A percentile compares a stretch with the other conserved stretches of the same genome.
These are phyloP conservation scores for Funneliformis geosporum DNA, from an alignment of 192 early-diverging fungal genomes.

Conservation along the genomic window DNA sequence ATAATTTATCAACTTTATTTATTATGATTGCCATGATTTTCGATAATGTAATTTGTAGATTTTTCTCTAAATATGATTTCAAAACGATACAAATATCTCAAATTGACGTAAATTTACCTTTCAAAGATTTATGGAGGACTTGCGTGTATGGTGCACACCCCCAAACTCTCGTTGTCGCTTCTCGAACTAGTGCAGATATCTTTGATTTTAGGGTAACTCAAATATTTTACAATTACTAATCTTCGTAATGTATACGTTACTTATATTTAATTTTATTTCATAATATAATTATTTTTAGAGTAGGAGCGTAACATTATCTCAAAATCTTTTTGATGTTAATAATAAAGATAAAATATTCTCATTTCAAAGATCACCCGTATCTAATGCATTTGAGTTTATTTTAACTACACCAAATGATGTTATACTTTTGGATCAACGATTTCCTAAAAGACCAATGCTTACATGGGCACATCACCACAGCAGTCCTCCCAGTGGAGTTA, in stretches of 20 bases:
- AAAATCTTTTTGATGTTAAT: not conserved
- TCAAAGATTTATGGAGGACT: not conserved
- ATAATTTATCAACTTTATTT: not conserved
- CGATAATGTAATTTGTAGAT: not conserved
- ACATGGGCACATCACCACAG: constrained; percentile 5
- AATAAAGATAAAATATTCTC: constrained; percentile 23
- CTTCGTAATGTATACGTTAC: not conserved
- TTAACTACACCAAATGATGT: constrained; percentile 4
- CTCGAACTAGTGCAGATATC: not conserved
- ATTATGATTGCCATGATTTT: not conserved
- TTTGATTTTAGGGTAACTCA: constrained; percentile 30
- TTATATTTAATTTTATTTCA: not conserved
- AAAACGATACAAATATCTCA: not conserved
- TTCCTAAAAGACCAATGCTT: constrained; percentile 27
- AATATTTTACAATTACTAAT: not conserved
- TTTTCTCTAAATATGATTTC: not conserved
- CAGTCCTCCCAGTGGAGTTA: not conserved
- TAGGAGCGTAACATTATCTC: not conserved
- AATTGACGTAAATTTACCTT: not conserved
- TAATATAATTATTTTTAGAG: not conserved
- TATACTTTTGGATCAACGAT: constrained; percentile 28
- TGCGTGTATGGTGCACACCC: constrained; percentile 29
- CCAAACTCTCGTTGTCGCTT: constrained; percentile 19
- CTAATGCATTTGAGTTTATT: constrained; percentile 11
- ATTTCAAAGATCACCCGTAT: not conserved